These are phyloP conservation scores for Neurospora africana DNA, from an alignment of 495 filamentous ascomycete genomes.

Conservation along the genomic window DNA sequence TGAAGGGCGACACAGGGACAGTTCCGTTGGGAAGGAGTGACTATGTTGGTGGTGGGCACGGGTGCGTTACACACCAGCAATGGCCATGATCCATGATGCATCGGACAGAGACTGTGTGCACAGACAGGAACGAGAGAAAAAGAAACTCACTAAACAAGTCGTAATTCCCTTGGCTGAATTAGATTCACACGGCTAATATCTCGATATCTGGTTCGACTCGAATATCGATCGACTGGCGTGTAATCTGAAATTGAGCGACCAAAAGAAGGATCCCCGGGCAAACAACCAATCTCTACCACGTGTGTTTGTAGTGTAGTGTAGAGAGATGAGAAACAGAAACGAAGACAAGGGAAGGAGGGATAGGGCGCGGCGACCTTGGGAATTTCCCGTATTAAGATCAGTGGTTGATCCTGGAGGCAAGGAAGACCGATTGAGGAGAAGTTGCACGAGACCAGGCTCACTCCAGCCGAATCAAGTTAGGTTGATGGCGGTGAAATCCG, in stretches of 20 bases:
- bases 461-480: background rate
- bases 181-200: background rate
- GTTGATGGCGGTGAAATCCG: background rate
- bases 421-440: background rate
- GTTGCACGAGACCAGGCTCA: background rate
- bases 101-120: background rate
- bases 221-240: background rate
- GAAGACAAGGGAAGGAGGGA: background rate
- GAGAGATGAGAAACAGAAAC: background rate
- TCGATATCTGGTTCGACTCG: background rate
- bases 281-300: background rate
- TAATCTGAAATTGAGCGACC: background rate
- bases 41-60: slow-evolving; percentile 3
- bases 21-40: slow-evolving; percentile 5
- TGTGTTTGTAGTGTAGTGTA: background rate
- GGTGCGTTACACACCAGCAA: background rate
- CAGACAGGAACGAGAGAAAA: background rate
- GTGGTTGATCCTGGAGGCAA: background rate
- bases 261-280: background rate
- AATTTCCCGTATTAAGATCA: background rate
- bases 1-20: background rate
- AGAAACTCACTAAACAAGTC: slow-evolving; percentile 6
- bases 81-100: background rate
- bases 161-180: background rate
- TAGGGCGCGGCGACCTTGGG: background rate